A percentile compares a stretch with the other conserved stretches of the same genome.
Evolutionary conservation across 805 yeast genomes (phyloP).

Genomic region (Wickerhamomyces hampshirensis): DNA sequence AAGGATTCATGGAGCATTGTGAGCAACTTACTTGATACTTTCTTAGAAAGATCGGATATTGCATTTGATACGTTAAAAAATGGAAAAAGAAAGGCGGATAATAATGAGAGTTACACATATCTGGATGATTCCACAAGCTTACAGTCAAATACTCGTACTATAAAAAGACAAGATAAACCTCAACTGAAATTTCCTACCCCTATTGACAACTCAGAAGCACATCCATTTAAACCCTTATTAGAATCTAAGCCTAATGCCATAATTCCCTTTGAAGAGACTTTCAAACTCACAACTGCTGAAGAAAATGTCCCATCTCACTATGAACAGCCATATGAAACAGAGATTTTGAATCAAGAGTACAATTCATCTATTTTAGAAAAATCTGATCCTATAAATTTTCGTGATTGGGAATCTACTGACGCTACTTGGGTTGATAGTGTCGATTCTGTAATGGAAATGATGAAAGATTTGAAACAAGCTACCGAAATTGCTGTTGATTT

Average conservation of each 20-base stretch:
- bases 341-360: constrained; percentile 66
- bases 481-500: constrained; percentile 85
- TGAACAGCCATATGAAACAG: constrained; percentile 75
- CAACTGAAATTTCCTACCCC: constrained; percentile 53
- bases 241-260: constrained; percentile 68
- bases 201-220: constrained; percentile 62
- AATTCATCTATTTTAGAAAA: constrained; percentile 50
- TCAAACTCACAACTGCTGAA: constrained; percentile 32
- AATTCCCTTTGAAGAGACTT: constrained; percentile 48
- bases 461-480: constrained; percentile 43
- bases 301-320: constrained; percentile 53
- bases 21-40: constrained; percentile 56
- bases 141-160: constrained; percentile 12
- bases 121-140: constrained; percentile 40
- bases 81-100: constrained; percentile 13
- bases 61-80: constrained; percentile 44
- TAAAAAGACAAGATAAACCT: constrained; percentile 53
- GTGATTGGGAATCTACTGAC: constrained; percentile 59
- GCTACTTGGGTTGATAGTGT: constrained; percentile 71
- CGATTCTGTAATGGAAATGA: constrained; percentile 48
- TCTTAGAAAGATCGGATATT: constrained; percentile 74
- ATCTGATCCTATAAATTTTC: constrained; percentile 43
- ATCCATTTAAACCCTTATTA: constrained; percentile 76
- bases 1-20: constrained; percentile 56
- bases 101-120: constrained; percentile 32